A percentile compares a stretch with the other conserved stretches of the same genome.
Evolutionary conservation across 2,329 filamentous ascomycete species (phyloP).

Genomic region (Cryphonectria carpinicola): DNA sequence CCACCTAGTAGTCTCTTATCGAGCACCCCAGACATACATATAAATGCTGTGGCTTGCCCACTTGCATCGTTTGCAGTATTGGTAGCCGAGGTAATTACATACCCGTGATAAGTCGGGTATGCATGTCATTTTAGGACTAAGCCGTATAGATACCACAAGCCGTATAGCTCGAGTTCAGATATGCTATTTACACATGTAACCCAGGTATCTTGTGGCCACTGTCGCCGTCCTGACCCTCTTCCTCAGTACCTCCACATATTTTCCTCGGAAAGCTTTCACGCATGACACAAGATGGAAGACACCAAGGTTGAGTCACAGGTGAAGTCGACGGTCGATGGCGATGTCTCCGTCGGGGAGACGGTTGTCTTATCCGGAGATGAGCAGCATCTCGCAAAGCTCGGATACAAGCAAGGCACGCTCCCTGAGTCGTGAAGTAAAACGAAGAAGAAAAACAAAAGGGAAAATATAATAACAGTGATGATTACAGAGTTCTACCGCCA

Average conservation of each 20-base stretch:
- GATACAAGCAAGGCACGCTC: slow-evolving; percentile 38
- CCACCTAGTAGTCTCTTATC: slow-evolving; percentile 1
- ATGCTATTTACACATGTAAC: not conserved
- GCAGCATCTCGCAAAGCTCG: slow-evolving; percentile 39
- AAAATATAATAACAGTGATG: not conserved
- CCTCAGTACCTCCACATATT: too few species aligned
- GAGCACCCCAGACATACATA: not conserved
- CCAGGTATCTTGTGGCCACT: not conserved
- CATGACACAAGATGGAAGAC: not conserved
- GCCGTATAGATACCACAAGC: not conserved
- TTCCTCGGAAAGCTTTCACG: not conserved
- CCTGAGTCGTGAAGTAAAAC: not conserved
- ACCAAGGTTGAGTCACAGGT: slow-evolving; percentile 10
- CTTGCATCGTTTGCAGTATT: not conserved
- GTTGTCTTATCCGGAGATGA: slow-evolving; percentile 34
- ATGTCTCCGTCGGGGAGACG: slow-evolving; percentile 28
- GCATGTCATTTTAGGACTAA: slow-evolving; percentile 4
- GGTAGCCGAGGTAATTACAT: not conserved
- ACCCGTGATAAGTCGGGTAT: slow-evolving; percentile 2
- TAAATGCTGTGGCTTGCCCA: not conserved
- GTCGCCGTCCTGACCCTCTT: not conserved
- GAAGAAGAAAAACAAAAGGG: not conserved
- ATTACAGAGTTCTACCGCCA: slow-evolving; percentile 38
- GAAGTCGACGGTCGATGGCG: slow-evolving; percentile 12
- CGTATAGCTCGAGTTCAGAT: not conserved